Evolutionary conservation across 148 eudicot genomes (phyloP).

Genomic region (Camellia granthamiana): DNA sequence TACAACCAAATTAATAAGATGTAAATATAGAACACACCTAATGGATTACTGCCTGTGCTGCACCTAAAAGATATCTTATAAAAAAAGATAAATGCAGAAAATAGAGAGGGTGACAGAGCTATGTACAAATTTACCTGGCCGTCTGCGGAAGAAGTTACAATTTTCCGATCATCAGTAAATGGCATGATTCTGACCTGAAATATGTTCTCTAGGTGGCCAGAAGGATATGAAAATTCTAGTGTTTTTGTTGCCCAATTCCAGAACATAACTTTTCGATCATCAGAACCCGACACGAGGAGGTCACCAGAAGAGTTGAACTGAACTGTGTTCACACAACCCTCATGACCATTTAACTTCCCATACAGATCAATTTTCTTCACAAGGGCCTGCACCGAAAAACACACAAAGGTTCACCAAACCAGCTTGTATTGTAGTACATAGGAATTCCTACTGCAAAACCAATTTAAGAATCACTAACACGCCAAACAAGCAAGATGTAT

Average conservation of each 20-base stretch:
- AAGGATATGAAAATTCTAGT: constrained; percentile 45
- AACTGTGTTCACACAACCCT: constrained; percentile 72
- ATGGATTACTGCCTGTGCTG: background rate
- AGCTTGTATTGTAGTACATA: background rate
- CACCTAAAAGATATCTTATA: background rate
- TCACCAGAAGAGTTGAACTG: constrained; percentile 71
- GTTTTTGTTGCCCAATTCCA: constrained; percentile 69
- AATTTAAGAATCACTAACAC: background rate
- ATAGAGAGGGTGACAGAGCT: background rate
- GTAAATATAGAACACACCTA: background rate
- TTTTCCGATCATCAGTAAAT: constrained; percentile 55
- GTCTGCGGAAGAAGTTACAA: constrained; percentile 75
- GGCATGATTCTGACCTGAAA: constrained; percentile 82
- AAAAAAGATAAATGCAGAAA: background rate
- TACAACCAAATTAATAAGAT: background rate
- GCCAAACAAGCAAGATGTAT: background rate
- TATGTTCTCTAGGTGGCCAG: constrained; percentile 69
- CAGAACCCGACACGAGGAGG: constrained; percentile 72
- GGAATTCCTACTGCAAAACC: too few species aligned
- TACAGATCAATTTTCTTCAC: constrained; percentile 61
- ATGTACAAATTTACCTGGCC: constrained; percentile 56
- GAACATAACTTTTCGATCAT: constrained; percentile 60
- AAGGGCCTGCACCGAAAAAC: constrained; percentile 39
- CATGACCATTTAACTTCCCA: constrained; percentile 63
- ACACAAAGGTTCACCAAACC: background rate